Conservation (phyloP, 1,284 basidiomycete genomes). For the Mycena sp. region DNA sequence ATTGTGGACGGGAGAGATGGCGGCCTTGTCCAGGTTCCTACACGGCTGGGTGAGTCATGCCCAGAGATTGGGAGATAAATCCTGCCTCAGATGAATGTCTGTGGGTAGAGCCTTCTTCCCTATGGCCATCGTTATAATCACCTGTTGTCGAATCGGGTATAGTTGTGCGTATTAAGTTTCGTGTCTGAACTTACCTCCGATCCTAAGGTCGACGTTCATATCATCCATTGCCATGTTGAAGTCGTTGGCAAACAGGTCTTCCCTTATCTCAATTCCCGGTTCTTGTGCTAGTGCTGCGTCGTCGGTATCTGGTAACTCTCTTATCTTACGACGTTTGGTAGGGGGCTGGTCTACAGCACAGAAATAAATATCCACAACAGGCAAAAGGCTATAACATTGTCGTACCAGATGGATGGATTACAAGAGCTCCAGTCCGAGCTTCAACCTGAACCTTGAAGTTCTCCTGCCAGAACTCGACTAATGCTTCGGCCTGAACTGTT, state of each 20-base stretch:
- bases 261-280: constrained; percentile 17
- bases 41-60: constrained; percentile 16
- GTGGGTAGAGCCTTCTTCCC: constrained; percentile 14
- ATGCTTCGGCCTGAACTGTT: constrained; percentile 69
- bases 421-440: constrained; percentile 61
- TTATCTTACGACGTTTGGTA: constrained; percentile 50
- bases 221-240: constrained; percentile 24
- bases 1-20: constrained; percentile 62
- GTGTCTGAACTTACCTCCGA: constrained; percentile 36
- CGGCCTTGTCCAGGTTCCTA: constrained; percentile 85
- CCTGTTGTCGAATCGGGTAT: not conserved
- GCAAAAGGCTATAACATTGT: not conserved
- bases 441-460: constrained; percentile 75
- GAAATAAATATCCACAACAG: not conserved
- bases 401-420: constrained; percentile 49
- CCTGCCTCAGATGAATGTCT: constrained; percentile 75
- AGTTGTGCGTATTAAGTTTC: not conserved
- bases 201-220: constrained; percentile 37
- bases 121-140: constrained; percentile 9
- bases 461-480: constrained; percentile 77
- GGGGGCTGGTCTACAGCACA: constrained; percentile 45
- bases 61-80: constrained; percentile 13
- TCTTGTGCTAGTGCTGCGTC: constrained; percentile 16
- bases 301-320: constrained; percentile 23
- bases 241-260: constrained; percentile 20